phyloP scores from a whole-genome alignment of 176 grass and related monocot species.

The Oryza longistaminata region DNA sequence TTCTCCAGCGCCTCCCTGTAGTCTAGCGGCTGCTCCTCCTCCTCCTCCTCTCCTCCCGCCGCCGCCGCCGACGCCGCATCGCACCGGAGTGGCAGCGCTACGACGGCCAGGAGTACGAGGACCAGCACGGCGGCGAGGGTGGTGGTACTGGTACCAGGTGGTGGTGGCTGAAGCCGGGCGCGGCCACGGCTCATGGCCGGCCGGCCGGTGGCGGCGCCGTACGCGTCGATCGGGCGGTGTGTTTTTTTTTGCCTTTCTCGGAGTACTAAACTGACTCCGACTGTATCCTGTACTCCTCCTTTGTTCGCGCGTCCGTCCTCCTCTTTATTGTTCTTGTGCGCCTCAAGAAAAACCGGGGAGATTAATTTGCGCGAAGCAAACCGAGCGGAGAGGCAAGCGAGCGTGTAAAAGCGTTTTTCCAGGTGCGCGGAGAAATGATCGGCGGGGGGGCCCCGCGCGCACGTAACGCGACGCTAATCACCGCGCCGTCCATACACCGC shows the following conservation, averaged over 20 bases:
- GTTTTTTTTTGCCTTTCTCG: not conserved
- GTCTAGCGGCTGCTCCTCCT: conserved; percentile 27
- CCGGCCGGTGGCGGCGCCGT: not conserved
- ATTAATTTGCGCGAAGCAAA: not conserved
- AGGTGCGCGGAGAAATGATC: conserved; percentile 35
- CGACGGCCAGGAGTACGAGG: not conserved
- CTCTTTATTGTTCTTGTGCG: conserved; percentile 21
- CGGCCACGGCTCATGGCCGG: conserved; percentile 37
- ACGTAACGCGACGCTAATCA: not conserved
- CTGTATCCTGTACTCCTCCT: not conserved
- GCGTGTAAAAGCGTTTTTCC: conserved; percentile 11
- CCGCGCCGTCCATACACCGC: not conserved
- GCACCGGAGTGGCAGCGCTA: not conserved
- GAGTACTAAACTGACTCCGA: not conserved
- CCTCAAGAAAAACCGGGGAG: conserved; percentile 3
- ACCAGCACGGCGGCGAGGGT: not conserved
- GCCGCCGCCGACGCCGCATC: not conserved
- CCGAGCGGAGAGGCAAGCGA: not conserved
- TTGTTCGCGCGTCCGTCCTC: not conserved
- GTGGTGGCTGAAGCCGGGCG: not conserved
- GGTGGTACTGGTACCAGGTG: not conserved
- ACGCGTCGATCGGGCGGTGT: not conserved
- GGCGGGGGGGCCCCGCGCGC: not conserved
- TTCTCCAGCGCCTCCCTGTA: conserved; percentile 73
- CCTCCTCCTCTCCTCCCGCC: not conserved